Evolutionary conservation across 179 eudicot species (phyloP).

Genomic region (Camellia oleifera): DNA sequence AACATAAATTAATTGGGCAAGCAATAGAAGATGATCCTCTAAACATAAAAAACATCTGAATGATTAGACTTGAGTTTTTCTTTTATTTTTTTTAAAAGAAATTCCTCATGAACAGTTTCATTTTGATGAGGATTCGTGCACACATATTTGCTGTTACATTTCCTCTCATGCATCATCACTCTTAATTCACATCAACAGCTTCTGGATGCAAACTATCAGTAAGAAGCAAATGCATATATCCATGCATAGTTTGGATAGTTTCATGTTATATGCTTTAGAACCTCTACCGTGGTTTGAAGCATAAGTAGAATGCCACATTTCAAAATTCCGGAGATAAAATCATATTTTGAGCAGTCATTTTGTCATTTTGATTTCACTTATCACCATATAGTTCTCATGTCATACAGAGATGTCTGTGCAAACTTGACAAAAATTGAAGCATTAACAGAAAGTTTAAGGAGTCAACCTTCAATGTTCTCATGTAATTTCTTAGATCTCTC

Average conservation of each 20-base stretch:
- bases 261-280: background rate
- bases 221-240: background rate
- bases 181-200: slow-evolving; percentile 6
- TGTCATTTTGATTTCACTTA: background rate
- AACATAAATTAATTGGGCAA: background rate
- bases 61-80: background rate
- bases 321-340: background rate
- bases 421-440: background rate
- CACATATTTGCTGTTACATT: background rate
- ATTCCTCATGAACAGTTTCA: background rate
- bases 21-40: background rate
- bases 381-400: background rate
- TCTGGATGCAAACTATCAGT: slow-evolving; percentile 6
- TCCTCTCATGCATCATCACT: background rate
- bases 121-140: background rate
- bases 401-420: background rate
- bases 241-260: slow-evolving; percentile 1
- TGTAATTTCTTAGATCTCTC: slow-evolving; percentile 88
- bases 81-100: background rate
- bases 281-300: background rate
- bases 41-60: slow-evolving; percentile 1
- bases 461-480: slow-evolving; percentile 93
- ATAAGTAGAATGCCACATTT: background rate
- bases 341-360: background rate
- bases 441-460: slow-evolving; percentile 5